These are phyloP conservation scores for Prorocentrum cordatum DNA, from an alignment of 169 alveolate species.

Conservation along the genomic window DNA sequence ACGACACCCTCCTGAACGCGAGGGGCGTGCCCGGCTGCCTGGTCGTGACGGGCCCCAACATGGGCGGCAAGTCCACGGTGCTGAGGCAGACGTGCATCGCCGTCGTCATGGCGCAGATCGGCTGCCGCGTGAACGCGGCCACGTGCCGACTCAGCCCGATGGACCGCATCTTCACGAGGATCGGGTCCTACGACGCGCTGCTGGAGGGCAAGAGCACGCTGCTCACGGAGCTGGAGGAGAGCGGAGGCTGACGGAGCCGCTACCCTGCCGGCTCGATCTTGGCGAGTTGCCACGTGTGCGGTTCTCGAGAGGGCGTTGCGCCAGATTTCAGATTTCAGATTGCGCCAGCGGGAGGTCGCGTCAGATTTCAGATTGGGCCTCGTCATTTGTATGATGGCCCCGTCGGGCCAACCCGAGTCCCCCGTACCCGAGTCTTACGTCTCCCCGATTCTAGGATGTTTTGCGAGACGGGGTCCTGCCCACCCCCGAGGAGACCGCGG, in stretches of 20 bases:
- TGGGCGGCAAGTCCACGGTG: constrained; percentile 99
- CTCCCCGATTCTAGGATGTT: too few species aligned
- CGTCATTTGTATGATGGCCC: too few species aligned
- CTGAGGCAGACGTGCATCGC: constrained; percentile 92
- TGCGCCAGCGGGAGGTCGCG: too few species aligned
- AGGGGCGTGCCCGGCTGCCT: constrained; percentile 67
- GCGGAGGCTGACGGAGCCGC: too few species aligned
- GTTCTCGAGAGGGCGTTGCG: too few species aligned
- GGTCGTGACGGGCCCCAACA: constrained; percentile 99
- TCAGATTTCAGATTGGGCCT: too few species aligned
- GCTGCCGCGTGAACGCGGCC: constrained; percentile 95
- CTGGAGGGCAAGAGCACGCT: constrained; percentile 96
- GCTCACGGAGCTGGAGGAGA: constrained; percentile 97
- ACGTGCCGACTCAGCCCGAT: constrained; percentile 84
- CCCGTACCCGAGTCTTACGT: too few species aligned
- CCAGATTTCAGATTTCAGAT: too few species aligned
- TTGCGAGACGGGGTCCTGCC: too few species aligned
- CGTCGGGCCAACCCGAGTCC: too few species aligned
- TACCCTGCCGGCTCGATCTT: too few species aligned
- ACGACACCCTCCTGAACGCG: constrained; percentile 22
- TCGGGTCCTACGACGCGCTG: constrained; percentile 97
- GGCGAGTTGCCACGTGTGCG: too few species aligned
- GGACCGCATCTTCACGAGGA: constrained; percentile 95
- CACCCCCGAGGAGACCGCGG: constrained; percentile 66
- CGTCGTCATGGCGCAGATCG: constrained; percentile 95